Evolutionary conservation across 148 eudicot species (phyloP), one percentile per base, ranked within the genome.

Genomic region (Tetragonia tetragonoides): DNA sequence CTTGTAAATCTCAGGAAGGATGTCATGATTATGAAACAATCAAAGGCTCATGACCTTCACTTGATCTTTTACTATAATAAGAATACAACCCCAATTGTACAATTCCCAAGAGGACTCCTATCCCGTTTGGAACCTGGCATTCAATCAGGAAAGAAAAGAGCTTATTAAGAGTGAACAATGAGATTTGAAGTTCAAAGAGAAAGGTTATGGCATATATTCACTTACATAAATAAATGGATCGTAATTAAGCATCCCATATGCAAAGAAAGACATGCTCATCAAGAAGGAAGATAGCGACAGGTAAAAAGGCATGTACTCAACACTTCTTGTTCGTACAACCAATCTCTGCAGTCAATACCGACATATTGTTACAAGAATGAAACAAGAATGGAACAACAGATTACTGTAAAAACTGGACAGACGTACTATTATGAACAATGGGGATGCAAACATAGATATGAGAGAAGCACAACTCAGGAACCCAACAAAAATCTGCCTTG

Each of bases 401-500:
- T 44, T 16, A 21, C 23, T n/a, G 28, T 3, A 66, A 74, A 23
- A 28, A 5, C 10, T 61, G 16, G 71, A 72, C 20, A 57, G 38
- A 75, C 94, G 9, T 92, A 94, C 98, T 23, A 91, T 94, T 71
- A 94, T 86, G 77, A 89, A 88, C 83, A 94, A 81, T 1, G 98
- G 98, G 57, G 98, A 94, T 81, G 94, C 97, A 78, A 89, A 94
- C 98, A 94, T 94, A 37, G 94, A 92, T 82, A 94, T 83, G 74
- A 92, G 97, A 54, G 97, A 75, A 72, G 87, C 93, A 66, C 89
- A 77, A 49, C 92, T 89, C 59, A 94, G 77, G 79, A 79, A 84
- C 53, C 98, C 98, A 78, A 92, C 77, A 46, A 89, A 68, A 4
- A 85, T 68, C 44, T 84, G 91, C 66, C 98, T 87, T 3, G 76